A percentile compares a stretch with the other conserved stretches of the same genome.
Evolutionary conservation across 2,329 filamentous ascomycete species (phyloP).

Genomic region (Tolypocladium tundrense): DNA sequence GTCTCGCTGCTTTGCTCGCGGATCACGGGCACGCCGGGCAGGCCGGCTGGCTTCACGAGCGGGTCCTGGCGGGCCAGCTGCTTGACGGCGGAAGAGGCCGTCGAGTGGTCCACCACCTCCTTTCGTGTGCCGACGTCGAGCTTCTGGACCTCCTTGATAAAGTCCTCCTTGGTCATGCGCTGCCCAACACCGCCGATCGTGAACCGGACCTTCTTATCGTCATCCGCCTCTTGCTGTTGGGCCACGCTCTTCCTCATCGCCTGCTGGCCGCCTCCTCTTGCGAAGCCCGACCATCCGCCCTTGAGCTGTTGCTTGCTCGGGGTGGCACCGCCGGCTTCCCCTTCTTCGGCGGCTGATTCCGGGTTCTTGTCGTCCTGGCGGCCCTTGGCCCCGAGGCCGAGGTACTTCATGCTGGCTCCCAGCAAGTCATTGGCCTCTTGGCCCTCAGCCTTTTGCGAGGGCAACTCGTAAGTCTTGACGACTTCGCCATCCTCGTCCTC

Average conservation of each 20-base stretch:
- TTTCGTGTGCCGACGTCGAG: constrained; percentile 56
- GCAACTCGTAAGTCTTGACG: constrained; percentile 72
- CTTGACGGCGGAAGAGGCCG: constrained; percentile 37
- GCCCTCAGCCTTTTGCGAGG: constrained; percentile 36
- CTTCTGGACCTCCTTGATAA: constrained; percentile 62
- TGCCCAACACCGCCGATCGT: constrained; percentile 63
- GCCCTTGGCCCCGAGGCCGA: constrained; percentile 37
- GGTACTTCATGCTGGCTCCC: constrained; percentile 39
- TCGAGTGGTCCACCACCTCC: constrained; percentile 42
- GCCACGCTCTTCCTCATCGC: constrained; percentile 28
- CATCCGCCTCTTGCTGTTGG: constrained; percentile 39
- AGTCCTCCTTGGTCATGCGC: constrained; percentile 72
- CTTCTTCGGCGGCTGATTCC: constrained; percentile 17
- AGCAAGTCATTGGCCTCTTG: constrained; percentile 28
- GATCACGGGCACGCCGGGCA: constrained; percentile 9
- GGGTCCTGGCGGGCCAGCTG: constrained; percentile 33
- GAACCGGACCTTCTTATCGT: constrained; percentile 65
- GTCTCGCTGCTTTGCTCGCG: constrained; percentile 7
- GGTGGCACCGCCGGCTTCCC: constrained; percentile 19
- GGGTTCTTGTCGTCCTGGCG: constrained; percentile 29
- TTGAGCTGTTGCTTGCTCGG: constrained; percentile 28
- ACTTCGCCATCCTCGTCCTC: constrained; percentile 83
- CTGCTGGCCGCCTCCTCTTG: constrained; percentile 24
- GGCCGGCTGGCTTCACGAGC: constrained; percentile 3
- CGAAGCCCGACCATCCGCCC: constrained; percentile 42